These are phyloP conservation scores for Leccinum olivaceopallidum DNA, from an alignment of 768 basidiomycete species.

Conservation along the genomic window DNA sequence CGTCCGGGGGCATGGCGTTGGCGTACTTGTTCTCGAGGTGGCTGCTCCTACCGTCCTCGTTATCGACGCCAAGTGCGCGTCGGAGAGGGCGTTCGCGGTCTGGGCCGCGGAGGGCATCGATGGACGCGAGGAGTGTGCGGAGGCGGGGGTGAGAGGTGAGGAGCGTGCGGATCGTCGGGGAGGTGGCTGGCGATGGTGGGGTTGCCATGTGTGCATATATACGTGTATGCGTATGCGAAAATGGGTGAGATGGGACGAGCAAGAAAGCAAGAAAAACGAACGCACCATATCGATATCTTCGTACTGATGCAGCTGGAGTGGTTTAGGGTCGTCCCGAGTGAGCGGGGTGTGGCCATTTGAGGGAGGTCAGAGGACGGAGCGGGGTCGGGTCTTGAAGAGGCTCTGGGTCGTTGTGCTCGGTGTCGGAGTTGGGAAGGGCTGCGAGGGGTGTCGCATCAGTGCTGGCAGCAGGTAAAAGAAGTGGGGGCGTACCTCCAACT, in stretches of 20 bases:
- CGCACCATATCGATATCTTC: constrained; percentile 67
- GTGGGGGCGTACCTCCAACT: not conserved
- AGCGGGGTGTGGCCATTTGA: constrained; percentile 89
- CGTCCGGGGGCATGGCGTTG: constrained; percentile 34
- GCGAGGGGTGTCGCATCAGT: too few relatives aligned
- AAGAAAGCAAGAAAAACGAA: not conserved
- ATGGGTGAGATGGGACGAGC: not conserved
- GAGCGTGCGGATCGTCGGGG: constrained; percentile 55
- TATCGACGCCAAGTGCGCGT: constrained; percentile 59
- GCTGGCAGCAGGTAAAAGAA: not conserved
- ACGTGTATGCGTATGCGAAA: not conserved
- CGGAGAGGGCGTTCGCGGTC: constrained; percentile 69
- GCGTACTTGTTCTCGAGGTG: constrained; percentile 35
- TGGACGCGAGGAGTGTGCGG: constrained; percentile 47
- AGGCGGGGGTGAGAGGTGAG: constrained; percentile 54
- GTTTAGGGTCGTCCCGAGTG: constrained; percentile 82
- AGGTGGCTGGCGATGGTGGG: constrained; percentile 54
- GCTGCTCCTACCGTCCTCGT: constrained; percentile 20
- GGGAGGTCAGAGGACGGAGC: constrained; percentile 67
- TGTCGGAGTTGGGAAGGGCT: not conserved
- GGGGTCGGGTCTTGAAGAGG: constrained; percentile 38
- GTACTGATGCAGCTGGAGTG: constrained; percentile 69
- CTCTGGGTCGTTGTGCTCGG: not conserved
- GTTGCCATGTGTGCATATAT: not conserved
- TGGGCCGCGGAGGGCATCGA: constrained; percentile 63